phyloP scores from a whole-genome alignment of 768 basidiomycete species.

The Chlorophyllum brunneum region DNA sequence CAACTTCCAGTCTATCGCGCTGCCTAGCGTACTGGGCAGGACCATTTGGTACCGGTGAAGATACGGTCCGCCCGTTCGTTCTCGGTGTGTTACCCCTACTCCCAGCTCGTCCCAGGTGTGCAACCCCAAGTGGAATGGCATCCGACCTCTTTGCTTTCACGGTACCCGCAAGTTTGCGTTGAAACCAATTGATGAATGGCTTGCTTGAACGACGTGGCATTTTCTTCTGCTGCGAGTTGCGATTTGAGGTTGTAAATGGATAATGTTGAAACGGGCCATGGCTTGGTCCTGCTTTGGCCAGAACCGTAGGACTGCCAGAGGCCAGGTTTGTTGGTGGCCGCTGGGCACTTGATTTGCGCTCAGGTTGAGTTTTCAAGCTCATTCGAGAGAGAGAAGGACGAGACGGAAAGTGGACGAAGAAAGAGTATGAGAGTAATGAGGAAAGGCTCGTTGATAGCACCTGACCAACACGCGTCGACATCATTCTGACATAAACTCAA shows the following conservation, averaged over 20 bases:
- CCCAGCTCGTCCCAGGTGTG: constrained; percentile 31
- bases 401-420: not conserved
- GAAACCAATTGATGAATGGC: constrained; percentile 88
- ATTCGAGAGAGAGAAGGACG: constrained; percentile 5
- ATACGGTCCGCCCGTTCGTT: constrained; percentile 35
- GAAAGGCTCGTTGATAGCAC: not conserved
- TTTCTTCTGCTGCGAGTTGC: constrained; percentile 53
- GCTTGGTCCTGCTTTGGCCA: constrained; percentile 1
- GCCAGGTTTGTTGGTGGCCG: not conserved
- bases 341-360: constrained; percentile 6
- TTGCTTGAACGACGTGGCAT: constrained; percentile 68
- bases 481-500: too few species aligned
- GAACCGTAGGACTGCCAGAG: not conserved
- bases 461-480: too few species aligned
- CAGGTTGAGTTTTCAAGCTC: constrained; percentile 7
- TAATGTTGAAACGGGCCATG: not conserved
- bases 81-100: constrained; percentile 28
- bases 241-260: constrained; percentile 21
- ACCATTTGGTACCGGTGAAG: constrained; percentile 37
- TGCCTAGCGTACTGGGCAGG: constrained; percentile 22
- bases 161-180: constrained; percentile 77
- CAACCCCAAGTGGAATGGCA: constrained; percentile 27
- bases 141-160: constrained; percentile 51
- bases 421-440: constrained; percentile 6
- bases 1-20: constrained; percentile 29